Percentiles rank a stretch among this genome's conserved stretches.
These are phyloP conservation scores for Aschersonia sp. DNA, from an alignment of 2,329 filamentous ascomycete genomes.

Conservation along the genomic window DNA sequence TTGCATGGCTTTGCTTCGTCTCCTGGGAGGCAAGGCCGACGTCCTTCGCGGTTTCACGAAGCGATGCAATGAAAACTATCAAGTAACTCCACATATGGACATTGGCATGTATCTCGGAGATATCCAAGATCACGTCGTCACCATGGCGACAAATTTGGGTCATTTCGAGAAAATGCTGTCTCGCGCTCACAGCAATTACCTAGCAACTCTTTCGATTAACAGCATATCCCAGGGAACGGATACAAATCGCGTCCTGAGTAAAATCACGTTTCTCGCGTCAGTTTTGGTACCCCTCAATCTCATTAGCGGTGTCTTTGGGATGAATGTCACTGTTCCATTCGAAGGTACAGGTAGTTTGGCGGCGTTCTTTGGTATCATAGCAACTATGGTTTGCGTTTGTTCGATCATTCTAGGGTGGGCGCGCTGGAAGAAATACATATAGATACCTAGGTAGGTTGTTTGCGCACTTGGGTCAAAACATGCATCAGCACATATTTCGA, in stretches of 20 bases:
- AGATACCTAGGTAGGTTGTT: neutral
- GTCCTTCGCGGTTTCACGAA: slow-evolving; percentile 96
- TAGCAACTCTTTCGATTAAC: slow-evolving; percentile 86
- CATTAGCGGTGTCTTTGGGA: slow-evolving; percentile 74
- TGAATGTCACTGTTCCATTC: slow-evolving; percentile 71
- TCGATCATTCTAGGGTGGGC: slow-evolving; percentile 30
- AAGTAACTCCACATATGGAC: slow-evolving; percentile 87
- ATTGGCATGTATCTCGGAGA: slow-evolving; percentile 94
- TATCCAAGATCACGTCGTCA: slow-evolving; percentile 98
- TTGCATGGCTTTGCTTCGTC: slow-evolving; percentile 81
- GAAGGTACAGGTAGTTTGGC: slow-evolving; percentile 33
- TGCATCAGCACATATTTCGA: too few relatives aligned
- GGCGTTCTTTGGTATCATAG: slow-evolving; percentile 36
- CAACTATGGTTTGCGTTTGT: slow-evolving; percentile 38
- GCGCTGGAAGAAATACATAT: slow-evolving; percentile 32
- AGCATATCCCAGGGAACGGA: slow-evolving; percentile 77
- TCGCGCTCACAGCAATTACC: slow-evolving; percentile 86
- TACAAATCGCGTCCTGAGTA: slow-evolving; percentile 80
- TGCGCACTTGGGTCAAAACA: too few relatives aligned
- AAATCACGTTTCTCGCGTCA: slow-evolving; percentile 87
- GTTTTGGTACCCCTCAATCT: slow-evolving; percentile 94
- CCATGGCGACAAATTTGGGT: slow-evolving; percentile 91
- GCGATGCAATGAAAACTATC: slow-evolving; percentile 95
- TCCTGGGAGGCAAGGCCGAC: slow-evolving; percentile 94
- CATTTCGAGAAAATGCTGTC: slow-evolving; percentile 98